Evolutionary conservation across 2,329 filamentous ascomycete species (phyloP).

Genomic region (Sporothrix pallida): DNA sequence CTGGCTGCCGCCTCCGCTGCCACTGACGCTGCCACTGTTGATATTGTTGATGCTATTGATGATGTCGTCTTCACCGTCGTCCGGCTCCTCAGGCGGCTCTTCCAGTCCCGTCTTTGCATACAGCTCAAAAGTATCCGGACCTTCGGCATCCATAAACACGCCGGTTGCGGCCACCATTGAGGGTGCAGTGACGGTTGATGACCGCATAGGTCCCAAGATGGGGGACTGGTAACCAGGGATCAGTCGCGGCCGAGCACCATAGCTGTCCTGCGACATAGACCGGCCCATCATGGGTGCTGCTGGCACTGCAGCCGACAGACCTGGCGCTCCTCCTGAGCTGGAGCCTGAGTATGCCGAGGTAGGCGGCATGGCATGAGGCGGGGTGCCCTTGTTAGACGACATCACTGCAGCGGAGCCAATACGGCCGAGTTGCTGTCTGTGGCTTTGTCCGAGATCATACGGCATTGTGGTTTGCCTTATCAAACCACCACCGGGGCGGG

Average conservation of each 20-base stretch:
- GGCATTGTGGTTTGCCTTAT: conserved; percentile 30
- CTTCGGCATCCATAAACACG: conserved; percentile 34
- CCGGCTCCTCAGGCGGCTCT: conserved; percentile 15
- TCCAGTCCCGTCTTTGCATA: conserved; percentile 31
- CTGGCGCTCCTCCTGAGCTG: not conserved
- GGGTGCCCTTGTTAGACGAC: not conserved
- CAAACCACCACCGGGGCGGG: conserved; percentile 15
- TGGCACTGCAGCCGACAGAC: not conserved
- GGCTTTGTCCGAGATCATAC: not conserved
- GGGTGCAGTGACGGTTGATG: conserved; percentile 26
- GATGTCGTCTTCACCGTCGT: conserved; percentile 4
- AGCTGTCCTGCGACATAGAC: conserved; percentile 36
- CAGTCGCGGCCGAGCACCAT: conserved; percentile 13
- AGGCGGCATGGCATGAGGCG: not conserved
- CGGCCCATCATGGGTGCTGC: conserved; percentile 30
- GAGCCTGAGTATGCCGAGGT: not conserved
- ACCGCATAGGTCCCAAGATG: conserved; percentile 8
- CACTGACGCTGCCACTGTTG: too few species aligned
- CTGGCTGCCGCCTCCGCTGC: not conserved
- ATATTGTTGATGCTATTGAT: too few species aligned
- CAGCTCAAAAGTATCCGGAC: conserved; percentile 33
- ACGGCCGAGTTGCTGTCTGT: not conserved
- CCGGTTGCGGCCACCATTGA: conserved; percentile 33
- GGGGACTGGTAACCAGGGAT: conserved; percentile 1
- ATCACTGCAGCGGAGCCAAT: not conserved